Base-by-base conservation (phyloP, 176 grass and related monocot genomes). In the Panicum miliaceum region DNA sequence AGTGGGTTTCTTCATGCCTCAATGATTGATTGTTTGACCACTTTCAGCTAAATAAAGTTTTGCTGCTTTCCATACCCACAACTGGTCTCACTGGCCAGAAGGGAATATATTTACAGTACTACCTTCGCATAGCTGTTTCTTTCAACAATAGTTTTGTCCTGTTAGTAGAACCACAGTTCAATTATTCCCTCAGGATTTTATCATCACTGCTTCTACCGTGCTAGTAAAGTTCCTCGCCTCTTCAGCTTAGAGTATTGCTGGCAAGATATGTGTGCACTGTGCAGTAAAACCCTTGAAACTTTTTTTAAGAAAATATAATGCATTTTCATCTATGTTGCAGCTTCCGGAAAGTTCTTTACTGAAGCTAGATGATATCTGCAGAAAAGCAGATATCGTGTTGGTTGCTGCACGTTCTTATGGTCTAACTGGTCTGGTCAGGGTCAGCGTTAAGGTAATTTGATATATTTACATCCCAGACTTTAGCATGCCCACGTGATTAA, bases 341-440 rank as follows among this genome's bases (percentile, higher is more conserved):
- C 85, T 95, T 75, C 68, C 78, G 25, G 96, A 95, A 78, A 90
- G 82, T 86, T 92, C 73, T 83, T 76, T 95, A 86, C 59, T 98
- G 64, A 95, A 95, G 82, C 83, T 98, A 76, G 96, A 98, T 90
- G 69, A 64, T 71, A 95, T 95, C 80, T 98, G 93, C 87, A 83
- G 91, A 82, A 86, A 90, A 73, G 84, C 83, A 43, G 86, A 95
- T 90, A 80, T 95, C 0, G 65, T 95, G 32, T 90, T 98, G 83
- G 91, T 98, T 90, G 80, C 89, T 67, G 91, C 89, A 27, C 89
- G 94, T 36, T 97, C 94, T 11, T 97, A 97, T 88, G 94, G 91
- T 84, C 87, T 98, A 51, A 95, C 93, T 66, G 96, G 93, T 77
- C 56, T 98, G 58, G 91, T 98, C 77, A 90, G 96, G 62, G 75